Conservation (phyloP, 306 rosid genomes). For the Echinosophora koreensis region DNA sequence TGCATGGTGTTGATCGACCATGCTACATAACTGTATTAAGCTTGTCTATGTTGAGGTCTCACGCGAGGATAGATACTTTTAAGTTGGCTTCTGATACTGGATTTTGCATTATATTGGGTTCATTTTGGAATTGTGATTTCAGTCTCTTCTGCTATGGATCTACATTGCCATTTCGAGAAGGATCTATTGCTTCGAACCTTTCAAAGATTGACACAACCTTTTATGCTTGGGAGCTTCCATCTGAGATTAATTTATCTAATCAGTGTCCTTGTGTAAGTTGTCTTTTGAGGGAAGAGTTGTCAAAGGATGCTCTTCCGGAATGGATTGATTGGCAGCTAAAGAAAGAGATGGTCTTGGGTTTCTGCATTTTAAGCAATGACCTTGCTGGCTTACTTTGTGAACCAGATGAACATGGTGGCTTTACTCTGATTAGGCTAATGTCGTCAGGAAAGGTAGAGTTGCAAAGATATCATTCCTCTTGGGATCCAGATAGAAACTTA, state of each 20-base stretch:
- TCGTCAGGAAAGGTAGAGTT: slow-evolving; percentile 76
- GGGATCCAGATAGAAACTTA: slow-evolving; percentile 43
- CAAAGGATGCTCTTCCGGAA: slow-evolving; percentile 68
- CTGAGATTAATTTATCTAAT: slow-evolving; percentile 58
- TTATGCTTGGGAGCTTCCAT: slow-evolving; percentile 77
- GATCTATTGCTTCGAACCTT: slow-evolving; percentile 51
- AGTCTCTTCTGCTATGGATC: slow-evolving; percentile 70
- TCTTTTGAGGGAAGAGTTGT: slow-evolving; percentile 65
- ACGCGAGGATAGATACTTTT: slow-evolving; percentile 51
- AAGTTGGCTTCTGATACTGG: slow-evolving; percentile 69
- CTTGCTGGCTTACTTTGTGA: slow-evolving; percentile 57
- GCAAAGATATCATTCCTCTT: slow-evolving; percentile 68
- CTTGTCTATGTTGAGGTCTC: slow-evolving; percentile 71
- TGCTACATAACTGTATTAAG: slow-evolving; percentile 53
- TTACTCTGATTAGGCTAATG: slow-evolving; percentile 68
- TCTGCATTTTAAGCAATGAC: slow-evolving; percentile 60
- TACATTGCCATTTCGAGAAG: slow-evolving; percentile 47
- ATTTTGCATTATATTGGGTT: slow-evolving; percentile 73
- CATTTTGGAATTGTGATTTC: slow-evolving; percentile 72
- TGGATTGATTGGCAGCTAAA: slow-evolving; percentile 82
- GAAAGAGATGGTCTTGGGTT: slow-evolving; percentile 76
- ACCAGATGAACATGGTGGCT: slow-evolving; percentile 69
- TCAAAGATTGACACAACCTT: slow-evolving; percentile 46
- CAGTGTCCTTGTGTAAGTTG: slow-evolving; percentile 67
- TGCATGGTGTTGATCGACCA: slow-evolving; percentile 65